Conservation (phyloP, 352 stramenopile genomes). For the Phytophthora constricta region DNA sequence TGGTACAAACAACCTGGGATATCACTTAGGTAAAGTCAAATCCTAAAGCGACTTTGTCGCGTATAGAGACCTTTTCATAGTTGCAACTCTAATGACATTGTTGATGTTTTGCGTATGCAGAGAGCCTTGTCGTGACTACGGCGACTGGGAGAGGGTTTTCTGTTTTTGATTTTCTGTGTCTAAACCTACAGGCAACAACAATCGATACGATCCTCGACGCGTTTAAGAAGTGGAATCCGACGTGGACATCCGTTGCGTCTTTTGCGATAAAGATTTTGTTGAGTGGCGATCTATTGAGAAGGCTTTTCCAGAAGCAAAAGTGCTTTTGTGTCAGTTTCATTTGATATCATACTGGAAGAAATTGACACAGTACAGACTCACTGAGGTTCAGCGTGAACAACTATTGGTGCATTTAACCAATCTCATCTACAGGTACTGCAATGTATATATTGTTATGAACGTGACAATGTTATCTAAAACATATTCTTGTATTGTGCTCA, state of each 20-base stretch:
- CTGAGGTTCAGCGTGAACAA: conserved; percentile 13
- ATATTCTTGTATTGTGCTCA: background rate
- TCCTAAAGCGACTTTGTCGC: background rate
- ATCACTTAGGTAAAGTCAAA: background rate
- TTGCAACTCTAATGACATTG: background rate
- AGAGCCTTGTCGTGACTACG: conserved; percentile 25
- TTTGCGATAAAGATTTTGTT: conserved; percentile 35
- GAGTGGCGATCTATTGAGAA: conserved; percentile 24
- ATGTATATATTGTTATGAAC: background rate
- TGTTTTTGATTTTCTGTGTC: conserved; percentile 26
- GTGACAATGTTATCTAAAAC: background rate
- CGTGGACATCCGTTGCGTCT: conserved; percentile 4
- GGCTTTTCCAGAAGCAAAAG: conserved; percentile 6
- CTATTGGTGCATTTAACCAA: background rate
- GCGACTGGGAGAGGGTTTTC: conserved; percentile 22
- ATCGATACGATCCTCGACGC: conserved; percentile 16
- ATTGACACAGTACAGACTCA: conserved; percentile 16
- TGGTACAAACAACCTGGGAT: background rate
- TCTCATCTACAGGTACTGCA: conserved; percentile 20
- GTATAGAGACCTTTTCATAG: background rate
- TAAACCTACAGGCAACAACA: conserved; percentile 24
- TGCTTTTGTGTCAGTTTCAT: background rate
- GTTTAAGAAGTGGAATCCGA: conserved; percentile 26
- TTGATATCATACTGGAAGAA: conserved; percentile 27
- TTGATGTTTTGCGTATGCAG: conserved; percentile 6